Evolutionary conservation across 116 monocot species (phyloP).

Genomic region (Phalaenopsis hybrid): DNA sequence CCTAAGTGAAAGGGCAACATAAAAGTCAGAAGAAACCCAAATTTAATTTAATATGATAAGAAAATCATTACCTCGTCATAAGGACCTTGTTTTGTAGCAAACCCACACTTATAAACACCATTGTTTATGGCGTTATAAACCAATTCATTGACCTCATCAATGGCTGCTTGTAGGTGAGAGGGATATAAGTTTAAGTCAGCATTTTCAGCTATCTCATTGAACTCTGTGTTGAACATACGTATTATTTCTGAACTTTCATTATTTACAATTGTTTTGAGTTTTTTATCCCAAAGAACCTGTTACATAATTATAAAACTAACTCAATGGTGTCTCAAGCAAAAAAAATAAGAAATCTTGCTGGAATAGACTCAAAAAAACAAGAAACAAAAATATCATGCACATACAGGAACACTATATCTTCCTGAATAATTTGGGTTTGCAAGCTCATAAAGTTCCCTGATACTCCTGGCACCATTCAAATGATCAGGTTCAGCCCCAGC

Average conservation of each 20-base stretch:
- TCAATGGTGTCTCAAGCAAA: not conserved
- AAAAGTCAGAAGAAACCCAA: not conserved
- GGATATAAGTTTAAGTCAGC: conserved; percentile 64
- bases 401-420: conserved; percentile 77
- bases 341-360: not conserved
- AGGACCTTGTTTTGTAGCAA: conserved; percentile 74
- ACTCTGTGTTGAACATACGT: conserved; percentile 75
- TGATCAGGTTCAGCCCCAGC: conserved; percentile 60
- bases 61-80: conserved; percentile 59
- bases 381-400: conserved; percentile 11
- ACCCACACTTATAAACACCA: conserved; percentile 87
- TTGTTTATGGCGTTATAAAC: conserved; percentile 75
- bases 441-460: conserved; percentile 69
- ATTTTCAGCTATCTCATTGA: conserved; percentile 70
- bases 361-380: not conserved
- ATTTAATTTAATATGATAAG: not conserved
- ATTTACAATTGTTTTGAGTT: conserved; percentile 70
- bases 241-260: conserved; percentile 85
- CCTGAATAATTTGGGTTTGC: conserved; percentile 72
- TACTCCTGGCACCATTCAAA: conserved; percentile 60
- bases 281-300: conserved; percentile 89
- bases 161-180: conserved; percentile 30
- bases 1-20: conserved; percentile 24
- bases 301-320: not conserved
- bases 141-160: conserved; percentile 77